Conservation (phyloP, 1,284 basidiomycete species). For the Rhizoctonia solani region DNA sequence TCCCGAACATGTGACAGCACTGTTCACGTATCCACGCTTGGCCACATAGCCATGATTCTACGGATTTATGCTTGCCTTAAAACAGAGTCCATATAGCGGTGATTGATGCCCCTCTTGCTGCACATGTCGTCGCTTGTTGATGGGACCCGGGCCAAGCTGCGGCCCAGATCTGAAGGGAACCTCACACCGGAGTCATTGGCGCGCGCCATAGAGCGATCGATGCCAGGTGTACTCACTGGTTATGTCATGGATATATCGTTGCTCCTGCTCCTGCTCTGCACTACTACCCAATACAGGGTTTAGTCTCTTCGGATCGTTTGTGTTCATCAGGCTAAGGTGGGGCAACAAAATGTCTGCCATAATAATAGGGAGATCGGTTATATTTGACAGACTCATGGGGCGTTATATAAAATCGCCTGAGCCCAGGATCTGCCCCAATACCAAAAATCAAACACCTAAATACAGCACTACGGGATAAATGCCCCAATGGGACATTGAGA, state of each 20-base stretch:
- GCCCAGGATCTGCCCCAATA: too few relatives aligned
- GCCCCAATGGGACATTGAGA: too few relatives aligned
- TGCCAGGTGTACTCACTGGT: neutral
- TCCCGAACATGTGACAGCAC: neutral
- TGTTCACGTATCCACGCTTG: neutral
- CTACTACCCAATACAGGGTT: too few relatives aligned
- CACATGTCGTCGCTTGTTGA: neutral
- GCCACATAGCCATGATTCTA: neutral
- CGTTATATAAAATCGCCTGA: too few relatives aligned
- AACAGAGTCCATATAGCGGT: slow-evolving; percentile 7
- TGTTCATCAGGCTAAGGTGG: too few relatives aligned
- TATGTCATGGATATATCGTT: neutral
- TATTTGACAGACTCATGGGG: too few relatives aligned
- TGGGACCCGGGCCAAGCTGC: neutral
- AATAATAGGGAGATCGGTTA: too few relatives aligned
- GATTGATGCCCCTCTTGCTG: slow-evolving; percentile 28
- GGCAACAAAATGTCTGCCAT: too few relatives aligned
- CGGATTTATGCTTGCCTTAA: neutral
- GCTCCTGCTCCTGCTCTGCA: neutral
- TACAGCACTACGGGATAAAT: too few relatives aligned
- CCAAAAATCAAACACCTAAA: too few relatives aligned
- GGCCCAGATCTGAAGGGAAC: too few relatives aligned
- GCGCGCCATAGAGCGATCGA: neutral
- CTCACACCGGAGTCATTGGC: neutral
- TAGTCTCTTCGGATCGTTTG: too few relatives aligned